phyloP scores from a whole-genome alignment of 140 eudicot genomes.

The Oenanthe javanica region DNA sequence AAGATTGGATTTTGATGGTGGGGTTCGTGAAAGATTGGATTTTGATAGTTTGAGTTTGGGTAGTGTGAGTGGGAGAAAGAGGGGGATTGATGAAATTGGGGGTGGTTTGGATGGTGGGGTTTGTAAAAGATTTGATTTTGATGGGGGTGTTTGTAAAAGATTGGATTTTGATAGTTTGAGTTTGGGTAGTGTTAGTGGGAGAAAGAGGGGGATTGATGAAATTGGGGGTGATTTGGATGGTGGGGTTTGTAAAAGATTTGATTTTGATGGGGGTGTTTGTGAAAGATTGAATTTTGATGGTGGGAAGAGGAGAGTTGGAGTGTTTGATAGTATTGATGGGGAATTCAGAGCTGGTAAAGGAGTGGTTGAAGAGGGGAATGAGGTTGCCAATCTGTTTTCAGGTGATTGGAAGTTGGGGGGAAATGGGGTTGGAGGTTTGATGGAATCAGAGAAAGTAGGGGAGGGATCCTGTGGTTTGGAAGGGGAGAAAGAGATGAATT shows the following conservation, averaged over 20 bases:
- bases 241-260: too few species aligned
- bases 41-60: neutral
- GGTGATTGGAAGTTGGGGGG: neutral
- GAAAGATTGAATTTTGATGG: too few species aligned
- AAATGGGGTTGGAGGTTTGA: neutral
- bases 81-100: constrained; percentile 3
- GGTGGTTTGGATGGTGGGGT: neutral
- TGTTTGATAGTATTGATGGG: neutral
- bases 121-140: too few species aligned
- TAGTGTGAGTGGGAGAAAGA: neutral
- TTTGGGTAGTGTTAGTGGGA: neutral
- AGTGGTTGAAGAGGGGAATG: neutral
- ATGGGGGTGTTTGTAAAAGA: neutral
- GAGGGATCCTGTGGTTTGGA: neutral
- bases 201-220: neutral
- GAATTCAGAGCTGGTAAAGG: neutral
- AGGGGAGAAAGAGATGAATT: neutral
- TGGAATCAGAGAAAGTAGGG: neutral
- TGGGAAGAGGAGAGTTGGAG: constrained; percentile 2
- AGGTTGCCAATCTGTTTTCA: neutral
- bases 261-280: neutral
- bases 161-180: neutral
- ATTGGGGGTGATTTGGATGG: neutral
- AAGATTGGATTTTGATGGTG: neutral
- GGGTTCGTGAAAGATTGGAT: neutral